phyloP scores from a whole-genome alignment of 2,329 filamentous ascomycete genomes.

The Alternaria sp. region DNA sequence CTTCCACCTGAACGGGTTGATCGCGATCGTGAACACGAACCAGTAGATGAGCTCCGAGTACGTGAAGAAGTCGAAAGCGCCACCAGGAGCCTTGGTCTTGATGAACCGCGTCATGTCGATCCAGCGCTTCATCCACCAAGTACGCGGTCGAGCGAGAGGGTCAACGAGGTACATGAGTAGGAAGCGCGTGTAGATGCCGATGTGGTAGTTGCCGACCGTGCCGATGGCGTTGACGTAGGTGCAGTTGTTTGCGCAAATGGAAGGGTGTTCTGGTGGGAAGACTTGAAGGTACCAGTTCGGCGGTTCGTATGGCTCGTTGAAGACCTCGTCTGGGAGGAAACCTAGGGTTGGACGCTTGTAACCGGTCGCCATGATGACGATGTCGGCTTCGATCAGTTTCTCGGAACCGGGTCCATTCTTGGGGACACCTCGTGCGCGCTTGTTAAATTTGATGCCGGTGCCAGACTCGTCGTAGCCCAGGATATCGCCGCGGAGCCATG shows the following conservation, averaged over 20 bases:
- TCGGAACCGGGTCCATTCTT: slow-evolving; percentile 75
- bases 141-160: slow-evolving; percentile 73
- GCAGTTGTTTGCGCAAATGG: slow-evolving; percentile 81
- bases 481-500: slow-evolving; percentile 85
- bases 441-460: slow-evolving; percentile 72
- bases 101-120: slow-evolving; percentile 80
- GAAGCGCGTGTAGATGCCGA: slow-evolving; percentile 86
- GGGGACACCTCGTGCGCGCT: slow-evolving; percentile 73
- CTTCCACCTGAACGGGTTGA: slow-evolving; percentile 91
- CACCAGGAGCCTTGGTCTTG: slow-evolving; percentile 69
- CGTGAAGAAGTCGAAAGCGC: slow-evolving; percentile 88
- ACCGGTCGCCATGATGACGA: slow-evolving; percentile 84
- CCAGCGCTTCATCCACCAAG: slow-evolving; percentile 82
- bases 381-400: slow-evolving; percentile 71
- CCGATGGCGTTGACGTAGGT: slow-evolving; percentile 83
- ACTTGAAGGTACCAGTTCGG: slow-evolving; percentile 91
- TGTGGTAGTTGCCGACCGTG: slow-evolving; percentile 85
- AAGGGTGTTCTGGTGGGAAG: slow-evolving; percentile 76
- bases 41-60: slow-evolving; percentile 85
- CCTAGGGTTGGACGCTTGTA: slow-evolving; percentile 74
- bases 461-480: slow-evolving; percentile 68
- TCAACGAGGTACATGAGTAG: slow-evolving; percentile 86
- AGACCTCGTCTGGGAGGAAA: slow-evolving; percentile 77
- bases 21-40: slow-evolving; percentile 77
- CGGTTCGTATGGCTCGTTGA: slow-evolving; percentile 74